A percentile compares a stretch with the other conserved stretches of the same genome.
Evolutionary conservation across 139 green algal species (phyloP).

Genomic region (Chlorella sp.): DNA sequence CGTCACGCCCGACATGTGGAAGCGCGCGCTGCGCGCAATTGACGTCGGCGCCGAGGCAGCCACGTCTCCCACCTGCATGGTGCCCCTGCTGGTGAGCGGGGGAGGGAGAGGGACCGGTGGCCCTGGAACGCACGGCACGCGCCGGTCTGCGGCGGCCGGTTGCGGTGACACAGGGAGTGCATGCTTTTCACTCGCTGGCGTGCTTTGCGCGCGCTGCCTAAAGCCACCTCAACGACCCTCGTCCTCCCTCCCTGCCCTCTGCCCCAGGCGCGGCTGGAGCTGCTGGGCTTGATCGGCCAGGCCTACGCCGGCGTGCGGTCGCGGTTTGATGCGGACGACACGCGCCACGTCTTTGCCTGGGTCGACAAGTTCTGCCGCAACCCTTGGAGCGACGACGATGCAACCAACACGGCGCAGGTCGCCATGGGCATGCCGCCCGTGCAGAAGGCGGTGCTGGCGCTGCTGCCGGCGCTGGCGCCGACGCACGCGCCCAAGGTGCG

Average conservation of each 20-base stretch:
- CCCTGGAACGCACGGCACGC: no score
- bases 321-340: constrained; percentile 50
- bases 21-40: constrained; percentile 54
- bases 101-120: no score
- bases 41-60: constrained; percentile 69
- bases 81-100: constrained; percentile 52
- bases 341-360: constrained; percentile 61
- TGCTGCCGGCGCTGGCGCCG: constrained; percentile 61
- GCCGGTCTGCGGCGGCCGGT: no score
- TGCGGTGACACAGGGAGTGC: no score
- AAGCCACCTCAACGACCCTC: no score
- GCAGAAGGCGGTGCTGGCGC: constrained; percentile 68
- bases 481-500: constrained; percentile 53
- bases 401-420: constrained; percentile 27
- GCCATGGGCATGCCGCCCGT: constrained; percentile 64
- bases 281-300: constrained; percentile 59
- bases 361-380: constrained; percentile 69
- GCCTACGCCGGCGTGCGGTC: constrained; percentile 39
- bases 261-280: constrained; percentile 56
- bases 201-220: no score
- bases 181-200: no score
- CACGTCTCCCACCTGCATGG: constrained; percentile 49
- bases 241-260: neutral
- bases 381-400: constrained; percentile 63
- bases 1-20: constrained; percentile 46